A percentile compares a stretch with the other conserved stretches of the same genome.
These are phyloP conservation scores for Cladosporium sp. DNA, from an alignment of 2,329 filamentous ascomycete genomes.

Conservation along the genomic window DNA sequence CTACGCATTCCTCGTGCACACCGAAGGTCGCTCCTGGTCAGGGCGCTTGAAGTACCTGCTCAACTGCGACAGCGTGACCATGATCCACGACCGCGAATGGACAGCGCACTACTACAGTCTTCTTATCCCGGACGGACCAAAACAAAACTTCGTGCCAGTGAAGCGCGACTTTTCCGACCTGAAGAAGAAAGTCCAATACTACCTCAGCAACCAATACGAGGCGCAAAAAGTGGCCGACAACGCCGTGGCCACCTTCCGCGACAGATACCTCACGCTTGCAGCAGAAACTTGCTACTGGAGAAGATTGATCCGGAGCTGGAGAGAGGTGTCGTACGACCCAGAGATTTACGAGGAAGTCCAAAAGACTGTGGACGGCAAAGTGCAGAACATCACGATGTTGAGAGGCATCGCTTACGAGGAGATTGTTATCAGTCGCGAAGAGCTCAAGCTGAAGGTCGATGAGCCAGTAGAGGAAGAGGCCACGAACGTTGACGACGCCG, in stretches of 20 bases:
- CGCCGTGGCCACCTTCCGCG: constrained; percentile 24
- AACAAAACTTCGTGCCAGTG: constrained; percentile 29
- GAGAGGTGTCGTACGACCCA: neutral
- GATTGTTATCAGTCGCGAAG: neutral
- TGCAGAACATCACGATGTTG: constrained; percentile 5
- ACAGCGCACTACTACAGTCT: constrained; percentile 25
- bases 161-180: constrained; percentile 27
- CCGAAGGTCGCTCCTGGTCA: constrained; percentile 28
- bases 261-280: constrained; percentile 26
- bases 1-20: constrained; percentile 26
- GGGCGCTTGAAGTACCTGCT: constrained; percentile 28
- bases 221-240: constrained; percentile 26
- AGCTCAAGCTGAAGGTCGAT: neutral
- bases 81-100: constrained; percentile 27
- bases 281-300: constrained; percentile 31
- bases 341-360: constrained; percentile 9
- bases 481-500: neutral
- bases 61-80: constrained; percentile 26
- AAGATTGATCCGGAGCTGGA: constrained; percentile 29
- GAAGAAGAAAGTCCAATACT: constrained; percentile 12
- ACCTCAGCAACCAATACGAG: neutral
- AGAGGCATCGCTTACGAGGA: constrained; percentile 9
- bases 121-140: constrained; percentile 20
- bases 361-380: neutral
- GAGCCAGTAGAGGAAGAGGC: neutral